Evolutionary conservation across 208 protist species (phyloP), one percentile per base, ranked within the genome.

Genomic region (Crithidia sp.): DNA sequence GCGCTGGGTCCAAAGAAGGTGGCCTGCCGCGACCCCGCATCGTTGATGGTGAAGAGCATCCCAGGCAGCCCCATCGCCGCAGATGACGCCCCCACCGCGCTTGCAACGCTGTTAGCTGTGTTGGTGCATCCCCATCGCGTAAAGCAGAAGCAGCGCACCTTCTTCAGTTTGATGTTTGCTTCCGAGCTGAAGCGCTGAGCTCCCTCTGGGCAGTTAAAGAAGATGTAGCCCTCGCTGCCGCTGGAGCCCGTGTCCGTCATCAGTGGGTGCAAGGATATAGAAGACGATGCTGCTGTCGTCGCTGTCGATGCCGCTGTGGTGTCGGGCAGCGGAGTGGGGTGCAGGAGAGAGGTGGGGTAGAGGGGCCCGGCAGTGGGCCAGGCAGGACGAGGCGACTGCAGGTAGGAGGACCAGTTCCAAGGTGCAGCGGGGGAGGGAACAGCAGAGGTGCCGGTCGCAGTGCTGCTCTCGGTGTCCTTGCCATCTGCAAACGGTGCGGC

Each of bases 191-290:
- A 93, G 5, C 92, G 87, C 82, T 96, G 92, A 5, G 87, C 82
- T 0, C 92, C 92, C 52, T 96, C 89, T 0, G 92, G 92, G 52
- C 92, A 96, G 79, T 96, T 96, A 62, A 96, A 96, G 61, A 96
- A 84, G 16, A 96, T 58, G 66, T 93, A 88, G 17, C 90, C 87
- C 47, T 89, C 85, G 9, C 61, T 79, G 10, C 76, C 67, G 8
- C 61, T 79, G 2, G 65, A 71, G 36, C 77, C 74, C 3, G 67
- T 56, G 59, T 79, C 74, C 17, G 66, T 58, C 52, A 67, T 64
- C 14, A 69, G 37, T 0, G 9, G 58, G 28, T 28, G 28, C 28
- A 28, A 28, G 1, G 28, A 1, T 28, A 1, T 2, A 28, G 28
- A 28, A 28, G 28, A 28, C 28, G 28, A 0, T n/a, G 44, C 59